These are phyloP conservation scores for Phialemoniopsis sp. DNA, from an alignment of 2,329 filamentous ascomycete genomes.

Conservation along the genomic window DNA sequence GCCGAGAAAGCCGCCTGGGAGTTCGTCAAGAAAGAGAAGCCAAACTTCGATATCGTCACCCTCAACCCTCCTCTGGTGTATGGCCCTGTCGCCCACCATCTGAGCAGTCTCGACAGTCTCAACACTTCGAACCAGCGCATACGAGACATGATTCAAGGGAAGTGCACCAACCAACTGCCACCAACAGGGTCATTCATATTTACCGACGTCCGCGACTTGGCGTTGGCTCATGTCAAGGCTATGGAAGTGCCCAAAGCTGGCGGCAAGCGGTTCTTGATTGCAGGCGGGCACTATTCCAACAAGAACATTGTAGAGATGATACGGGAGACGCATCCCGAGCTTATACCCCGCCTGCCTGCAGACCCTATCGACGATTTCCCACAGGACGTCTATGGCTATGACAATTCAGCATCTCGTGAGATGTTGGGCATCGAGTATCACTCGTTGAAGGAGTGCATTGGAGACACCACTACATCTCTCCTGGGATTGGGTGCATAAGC, in stretches of 20 bases:
- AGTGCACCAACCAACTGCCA: constrained; percentile 50
- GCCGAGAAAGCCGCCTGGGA: constrained; percentile 22
- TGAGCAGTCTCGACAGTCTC: constrained; percentile 58
- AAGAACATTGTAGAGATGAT: constrained; percentile 53
- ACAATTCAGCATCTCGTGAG: constrained; percentile 50
- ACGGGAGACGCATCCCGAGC: constrained; percentile 48
- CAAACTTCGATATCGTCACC: constrained; percentile 19
- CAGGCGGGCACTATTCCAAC: constrained; percentile 57
- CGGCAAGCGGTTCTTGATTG: constrained; percentile 60
- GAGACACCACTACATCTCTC: constrained; percentile 49
- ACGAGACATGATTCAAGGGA: constrained; percentile 54
- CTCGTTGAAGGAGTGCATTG: constrained; percentile 52
- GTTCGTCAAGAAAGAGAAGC: constrained; percentile 14
- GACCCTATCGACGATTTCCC: constrained; percentile 34
- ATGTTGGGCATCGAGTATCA: constrained; percentile 58
- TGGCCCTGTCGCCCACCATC: constrained; percentile 48
- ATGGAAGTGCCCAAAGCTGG: constrained; percentile 52
- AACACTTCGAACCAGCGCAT: constrained; percentile 68
- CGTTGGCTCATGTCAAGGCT: constrained; percentile 58
- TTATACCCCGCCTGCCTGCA: constrained; percentile 40
- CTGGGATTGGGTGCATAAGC: no score
- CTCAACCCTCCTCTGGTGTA: constrained; percentile 28
- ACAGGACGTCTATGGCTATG: constrained; percentile 46
- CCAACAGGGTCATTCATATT: constrained; percentile 49
- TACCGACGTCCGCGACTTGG: constrained; percentile 58